These are phyloP conservation scores for Fragaria nilgerrensis DNA, from an alignment of 306 rosid species.

Conservation along the genomic window DNA sequence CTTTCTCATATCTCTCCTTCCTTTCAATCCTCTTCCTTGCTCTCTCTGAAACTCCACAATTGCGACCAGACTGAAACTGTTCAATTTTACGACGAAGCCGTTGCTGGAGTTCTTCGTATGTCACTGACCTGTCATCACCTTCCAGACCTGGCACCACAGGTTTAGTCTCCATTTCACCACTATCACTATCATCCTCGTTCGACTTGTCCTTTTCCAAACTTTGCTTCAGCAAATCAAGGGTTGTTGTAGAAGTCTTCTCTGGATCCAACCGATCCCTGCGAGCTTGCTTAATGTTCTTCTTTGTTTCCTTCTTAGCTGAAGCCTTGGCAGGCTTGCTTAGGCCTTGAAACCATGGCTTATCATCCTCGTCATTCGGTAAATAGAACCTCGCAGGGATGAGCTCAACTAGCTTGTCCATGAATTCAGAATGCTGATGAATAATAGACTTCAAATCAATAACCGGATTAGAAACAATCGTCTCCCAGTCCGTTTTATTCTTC, in stretches of 20 bases:
- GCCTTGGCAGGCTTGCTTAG: conserved; percentile 61
- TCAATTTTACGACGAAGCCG: conserved; percentile 62
- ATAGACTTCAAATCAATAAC: conserved; percentile 42
- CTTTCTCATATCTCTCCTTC: conserved; percentile 40
- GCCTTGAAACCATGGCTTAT: conserved; percentile 86
- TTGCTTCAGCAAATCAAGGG: conserved; percentile 62
- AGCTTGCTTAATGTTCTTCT: conserved; percentile 70
- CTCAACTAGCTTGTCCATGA: conserved; percentile 77
- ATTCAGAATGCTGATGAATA: conserved; percentile 56
- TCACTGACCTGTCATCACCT: conserved; percentile 50
- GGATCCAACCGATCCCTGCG: conserved; percentile 71
- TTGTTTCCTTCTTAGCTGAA: conserved; percentile 59
- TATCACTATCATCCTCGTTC: conserved; percentile 25
- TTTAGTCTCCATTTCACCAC: conserved; percentile 34
- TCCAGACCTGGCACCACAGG: conserved; percentile 42
- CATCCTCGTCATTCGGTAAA: conserved; percentile 51
- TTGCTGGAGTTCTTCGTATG: conserved; percentile 71
- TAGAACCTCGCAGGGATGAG: conserved; percentile 85
- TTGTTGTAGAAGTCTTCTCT: conserved; percentile 55
- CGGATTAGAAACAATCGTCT: conserved; percentile 7
- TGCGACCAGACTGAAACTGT: conserved; percentile 48
- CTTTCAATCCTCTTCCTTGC: conserved; percentile 51
- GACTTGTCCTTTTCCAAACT: conserved; percentile 46
- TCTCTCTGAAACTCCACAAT: conserved; percentile 41
- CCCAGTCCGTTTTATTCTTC: conserved; percentile 50